phyloP scores from a whole-genome alignment of 129 eudicot genomes.

The Flaveria trinervia region DNA sequence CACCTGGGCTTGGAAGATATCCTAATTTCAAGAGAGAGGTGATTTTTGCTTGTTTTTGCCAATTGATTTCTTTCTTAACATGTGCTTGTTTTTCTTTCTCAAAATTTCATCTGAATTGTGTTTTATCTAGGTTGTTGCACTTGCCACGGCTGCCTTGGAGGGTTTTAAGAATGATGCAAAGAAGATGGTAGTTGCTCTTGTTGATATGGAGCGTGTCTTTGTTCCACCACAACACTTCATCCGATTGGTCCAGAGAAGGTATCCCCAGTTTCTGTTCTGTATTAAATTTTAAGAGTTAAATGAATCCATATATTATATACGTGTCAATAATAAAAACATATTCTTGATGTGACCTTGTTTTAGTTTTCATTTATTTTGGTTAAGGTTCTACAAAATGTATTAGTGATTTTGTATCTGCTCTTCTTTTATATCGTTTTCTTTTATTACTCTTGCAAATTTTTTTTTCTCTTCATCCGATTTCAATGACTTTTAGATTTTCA shows the following conservation, averaged over 20 bases:
- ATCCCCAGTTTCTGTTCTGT: constrained; percentile 17
- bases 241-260: constrained; percentile 98
- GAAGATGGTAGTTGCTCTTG: constrained; percentile 97
- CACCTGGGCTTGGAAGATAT: constrained; percentile 99
- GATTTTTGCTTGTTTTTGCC: constrained; percentile 8
- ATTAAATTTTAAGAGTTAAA: constrained; percentile 1
- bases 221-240: constrained; percentile 99
- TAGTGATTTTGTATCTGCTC: not conserved
- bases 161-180: constrained; percentile 86
- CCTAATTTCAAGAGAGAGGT: constrained; percentile 99
- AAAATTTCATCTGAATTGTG: constrained; percentile 1
- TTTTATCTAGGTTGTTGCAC: constrained; percentile 63
- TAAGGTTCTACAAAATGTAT: not conserved
- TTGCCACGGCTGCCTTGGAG: constrained; percentile 92
- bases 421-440: not conserved
- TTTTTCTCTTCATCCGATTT: not conserved
- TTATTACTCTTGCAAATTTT: not conserved
- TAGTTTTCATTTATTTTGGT: not conserved
- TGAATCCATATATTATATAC: not conserved
- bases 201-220: constrained; percentile 99
- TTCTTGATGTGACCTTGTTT: not conserved
- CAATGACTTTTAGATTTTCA: not conserved
- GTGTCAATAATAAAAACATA: constrained; percentile 1
- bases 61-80: not conserved
- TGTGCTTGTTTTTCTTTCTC: constrained; percentile 22